Evolutionary conservation across 345 rosid species (phyloP).

Genomic region (Populus davidiana): DNA sequence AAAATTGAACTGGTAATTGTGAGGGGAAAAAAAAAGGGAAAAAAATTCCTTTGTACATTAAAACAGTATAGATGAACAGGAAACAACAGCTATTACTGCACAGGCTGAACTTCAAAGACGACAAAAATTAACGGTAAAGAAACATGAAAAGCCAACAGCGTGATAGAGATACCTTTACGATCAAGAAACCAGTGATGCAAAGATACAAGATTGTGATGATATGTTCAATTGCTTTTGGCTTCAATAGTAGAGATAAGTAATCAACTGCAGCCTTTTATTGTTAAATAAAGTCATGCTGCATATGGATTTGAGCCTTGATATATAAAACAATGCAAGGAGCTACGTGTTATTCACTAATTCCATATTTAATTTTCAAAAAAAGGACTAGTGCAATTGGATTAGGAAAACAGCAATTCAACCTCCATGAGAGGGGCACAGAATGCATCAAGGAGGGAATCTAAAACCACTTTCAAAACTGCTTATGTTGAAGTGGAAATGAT

Average conservation of each 20-base stretch:
- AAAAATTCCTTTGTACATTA: not conserved
- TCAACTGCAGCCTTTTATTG: not conserved
- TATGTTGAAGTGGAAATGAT: not conserved
- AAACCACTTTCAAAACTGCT: not conserved
- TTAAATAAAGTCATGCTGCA: not conserved
- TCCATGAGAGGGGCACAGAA: not conserved
- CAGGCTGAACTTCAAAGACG: not conserved
- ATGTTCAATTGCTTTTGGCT: not conserved
- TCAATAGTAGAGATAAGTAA: not conserved
- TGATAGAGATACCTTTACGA: not conserved
- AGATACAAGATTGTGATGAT: not conserved
- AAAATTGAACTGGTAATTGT: not conserved
- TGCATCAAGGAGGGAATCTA: not conserved
- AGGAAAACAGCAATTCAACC: not conserved
- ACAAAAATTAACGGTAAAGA: not conserved
- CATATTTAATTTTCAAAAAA: not conserved
- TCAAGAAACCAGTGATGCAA: not conserved
- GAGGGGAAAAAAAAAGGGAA: too few relatives aligned
- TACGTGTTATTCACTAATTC: not conserved
- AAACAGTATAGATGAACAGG: not conserved
- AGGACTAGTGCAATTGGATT: not conserved
- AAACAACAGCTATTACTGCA: not conserved
- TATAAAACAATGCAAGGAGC: not conserved
- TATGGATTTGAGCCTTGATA: not conserved
- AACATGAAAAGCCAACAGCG: not conserved